Conservation (phyloP, 768 basidiomycete species). For the Xerocomellus dryophilus region DNA sequence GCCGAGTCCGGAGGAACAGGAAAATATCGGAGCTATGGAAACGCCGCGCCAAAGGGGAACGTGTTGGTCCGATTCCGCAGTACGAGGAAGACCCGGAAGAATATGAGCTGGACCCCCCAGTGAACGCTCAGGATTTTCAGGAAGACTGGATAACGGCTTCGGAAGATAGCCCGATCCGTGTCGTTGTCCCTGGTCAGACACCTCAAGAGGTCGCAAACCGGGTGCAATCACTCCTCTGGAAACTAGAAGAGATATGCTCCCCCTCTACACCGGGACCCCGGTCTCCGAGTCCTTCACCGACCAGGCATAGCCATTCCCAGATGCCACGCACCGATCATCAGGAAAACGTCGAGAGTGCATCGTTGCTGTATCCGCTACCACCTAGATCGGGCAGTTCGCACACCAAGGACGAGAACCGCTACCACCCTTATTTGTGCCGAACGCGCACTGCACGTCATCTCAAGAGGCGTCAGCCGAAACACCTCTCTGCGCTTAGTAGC, state of each 20-base stretch:
- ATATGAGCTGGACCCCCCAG: constrained; percentile 32
- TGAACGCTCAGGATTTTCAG: constrained; percentile 33
- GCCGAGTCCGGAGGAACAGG: constrained; percentile 30
- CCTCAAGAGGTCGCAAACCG: constrained; percentile 19
- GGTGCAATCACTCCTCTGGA: constrained; percentile 21
- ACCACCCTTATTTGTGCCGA: not conserved
- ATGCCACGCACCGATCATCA: constrained; percentile 1
- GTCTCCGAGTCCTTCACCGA: not conserved
- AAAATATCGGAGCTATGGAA: constrained; percentile 25
- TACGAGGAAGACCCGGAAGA: constrained; percentile 33
- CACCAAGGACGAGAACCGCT: constrained; percentile 12
- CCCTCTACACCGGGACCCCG: not conserved
- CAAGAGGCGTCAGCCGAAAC: constrained; percentile 10
- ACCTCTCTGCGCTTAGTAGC: not conserved
- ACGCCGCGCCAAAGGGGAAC: constrained; percentile 28
- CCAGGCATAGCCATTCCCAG: not conserved
- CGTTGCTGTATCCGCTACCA: not conserved
- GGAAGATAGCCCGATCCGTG: constrained; percentile 32
- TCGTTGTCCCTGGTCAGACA: constrained; percentile 39
- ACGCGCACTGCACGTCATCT: constrained; percentile 1
- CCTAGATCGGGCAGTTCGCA: not conserved
- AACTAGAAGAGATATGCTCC: constrained; percentile 17
- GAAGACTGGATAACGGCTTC: constrained; percentile 37
- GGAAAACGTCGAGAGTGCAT: not conserved
- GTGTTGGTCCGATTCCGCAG: constrained; percentile 30